Conservation (phyloP, 331 rosid species). For the Acacia concinna region DNA sequence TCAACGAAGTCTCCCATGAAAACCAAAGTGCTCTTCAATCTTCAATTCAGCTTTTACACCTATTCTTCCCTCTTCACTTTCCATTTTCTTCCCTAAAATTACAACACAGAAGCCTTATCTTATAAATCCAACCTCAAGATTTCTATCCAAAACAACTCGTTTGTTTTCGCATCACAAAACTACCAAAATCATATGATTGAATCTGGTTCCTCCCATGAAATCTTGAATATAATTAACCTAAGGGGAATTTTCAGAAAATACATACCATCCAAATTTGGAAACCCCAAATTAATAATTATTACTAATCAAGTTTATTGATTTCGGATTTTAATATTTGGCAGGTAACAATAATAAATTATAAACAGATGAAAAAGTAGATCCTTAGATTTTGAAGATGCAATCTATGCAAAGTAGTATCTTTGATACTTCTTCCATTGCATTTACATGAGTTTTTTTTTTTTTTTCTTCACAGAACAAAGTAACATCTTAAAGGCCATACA, state of each 20-base stretch:
- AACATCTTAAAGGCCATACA: not conserved
- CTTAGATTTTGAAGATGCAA: not conserved
- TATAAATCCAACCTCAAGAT: not conserved
- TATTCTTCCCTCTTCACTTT: not conserved
- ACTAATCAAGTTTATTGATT: too few relatives aligned
- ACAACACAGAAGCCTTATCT: too few relatives aligned
- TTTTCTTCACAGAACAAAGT: not conserved
- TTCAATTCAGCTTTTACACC: not conserved
- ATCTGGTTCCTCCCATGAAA: not conserved
- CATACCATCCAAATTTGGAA: too few relatives aligned
- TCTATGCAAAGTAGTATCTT: constrained; percentile 10
- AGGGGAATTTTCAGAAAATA: too few relatives aligned
- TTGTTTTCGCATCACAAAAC: not conserved
- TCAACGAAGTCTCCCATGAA: not conserved
- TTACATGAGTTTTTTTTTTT: constrained; percentile 10
- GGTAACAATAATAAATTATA: not conserved
- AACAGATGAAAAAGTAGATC: not conserved
- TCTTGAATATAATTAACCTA: not conserved
- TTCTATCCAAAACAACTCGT: not conserved
- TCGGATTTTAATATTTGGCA: too few relatives aligned
- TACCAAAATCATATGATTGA: not conserved
- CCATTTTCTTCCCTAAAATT: not conserved
- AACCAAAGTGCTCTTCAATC: not conserved
- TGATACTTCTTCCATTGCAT: constrained; percentile 8
- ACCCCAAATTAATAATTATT: too few relatives aligned